Evolutionary conservation across 108 stramenopile genomes (phyloP), one percentile per base, ranked within the genome.

Genomic region (Skeletonema grethae): DNA sequence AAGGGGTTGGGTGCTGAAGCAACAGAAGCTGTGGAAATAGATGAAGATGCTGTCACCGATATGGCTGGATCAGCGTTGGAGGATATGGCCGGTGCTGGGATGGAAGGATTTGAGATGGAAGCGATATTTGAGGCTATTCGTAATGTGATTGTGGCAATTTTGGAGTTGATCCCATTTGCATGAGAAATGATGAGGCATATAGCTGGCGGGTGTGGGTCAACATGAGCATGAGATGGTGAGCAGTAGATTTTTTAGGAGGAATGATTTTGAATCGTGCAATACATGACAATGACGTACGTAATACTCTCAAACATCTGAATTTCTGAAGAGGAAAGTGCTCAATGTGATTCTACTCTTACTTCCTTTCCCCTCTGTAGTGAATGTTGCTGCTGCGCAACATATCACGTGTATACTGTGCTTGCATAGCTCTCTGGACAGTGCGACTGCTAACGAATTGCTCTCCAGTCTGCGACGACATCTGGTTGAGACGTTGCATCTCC

Each of bases 41-140:
- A 64, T 46, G 79, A 63, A 36, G 68, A 80, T 61, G 58, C 68
- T 50, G 22, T 53, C 22, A 53, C 50, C 50, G 50, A 53, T 53
- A 7, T 22, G 9, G 63, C 72, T 7, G 63, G 72, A 18, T 65
- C 79, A 7, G 72, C 46, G 13, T 32, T 80, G 58, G 79, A 80
- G 46, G 79, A 80, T 69, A 34, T 65, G 45, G 72, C 71, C 16
- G 79, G 60, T 3, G 63, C 67, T 30, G 79, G 79, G 22, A 6
- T 79, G 36, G 77, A 79, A 56, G 77, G 70, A 4, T 67, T 79
- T 28, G 79, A 73, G 67, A 5, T 73, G 10, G 79, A 80, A 50
- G 67, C 66, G 28, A 50, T 80, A 45, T 13, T 80, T 18, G 79
- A 73, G n/a, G 15, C 69, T 56, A 30, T 73, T 35, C 67, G 56